These are phyloP conservation scores for Alternaria hordeiaustralica DNA, from an alignment of 2,329 filamentous ascomycete species.

Conservation along the genomic window DNA sequence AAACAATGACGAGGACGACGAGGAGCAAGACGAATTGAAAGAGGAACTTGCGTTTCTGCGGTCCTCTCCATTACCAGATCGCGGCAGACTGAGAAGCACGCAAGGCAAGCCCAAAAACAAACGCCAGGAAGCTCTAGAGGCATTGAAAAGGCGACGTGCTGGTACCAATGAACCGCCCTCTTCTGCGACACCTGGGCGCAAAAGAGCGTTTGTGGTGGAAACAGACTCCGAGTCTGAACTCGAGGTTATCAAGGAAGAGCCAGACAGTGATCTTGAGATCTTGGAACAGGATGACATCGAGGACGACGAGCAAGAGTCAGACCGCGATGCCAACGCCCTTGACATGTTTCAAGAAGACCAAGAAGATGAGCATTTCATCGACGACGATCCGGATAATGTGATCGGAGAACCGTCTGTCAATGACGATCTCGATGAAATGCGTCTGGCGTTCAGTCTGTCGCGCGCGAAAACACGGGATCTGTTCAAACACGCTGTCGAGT, in stretches of 20 bases:
- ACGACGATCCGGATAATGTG: constrained; percentile 63
- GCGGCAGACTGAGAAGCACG: constrained; percentile 32
- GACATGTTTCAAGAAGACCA: constrained; percentile 60
- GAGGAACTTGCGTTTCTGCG: constrained; percentile 55
- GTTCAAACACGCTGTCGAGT: constrained; percentile 76
- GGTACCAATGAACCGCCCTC: constrained; percentile 37
- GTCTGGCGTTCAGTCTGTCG: constrained; percentile 72
- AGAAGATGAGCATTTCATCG: constrained; percentile 69
- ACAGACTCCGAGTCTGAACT: constrained; percentile 38
- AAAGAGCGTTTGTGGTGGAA: constrained; percentile 28
- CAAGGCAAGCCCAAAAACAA: constrained; percentile 40
- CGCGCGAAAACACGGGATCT: constrained; percentile 73
- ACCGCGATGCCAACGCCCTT: constrained; percentile 39
- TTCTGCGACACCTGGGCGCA: constrained; percentile 31
- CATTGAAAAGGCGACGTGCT: constrained; percentile 51
- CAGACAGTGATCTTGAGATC: constrained; percentile 24
- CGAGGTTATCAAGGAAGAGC: constrained; percentile 44
- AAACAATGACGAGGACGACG: constrained; percentile 18
- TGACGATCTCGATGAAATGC: constrained; percentile 63
- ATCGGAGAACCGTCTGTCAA: constrained; percentile 53
- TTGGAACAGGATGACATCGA: constrained; percentile 31
- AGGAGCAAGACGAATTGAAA: constrained; percentile 50
- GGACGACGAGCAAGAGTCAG: constrained; percentile 29
- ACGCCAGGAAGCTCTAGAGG: constrained; percentile 53
- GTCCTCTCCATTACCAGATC: constrained; percentile 40